phyloP scores from a whole-genome alignment of 495 filamentous ascomycete genomes.

The Penicillium canariense region DNA sequence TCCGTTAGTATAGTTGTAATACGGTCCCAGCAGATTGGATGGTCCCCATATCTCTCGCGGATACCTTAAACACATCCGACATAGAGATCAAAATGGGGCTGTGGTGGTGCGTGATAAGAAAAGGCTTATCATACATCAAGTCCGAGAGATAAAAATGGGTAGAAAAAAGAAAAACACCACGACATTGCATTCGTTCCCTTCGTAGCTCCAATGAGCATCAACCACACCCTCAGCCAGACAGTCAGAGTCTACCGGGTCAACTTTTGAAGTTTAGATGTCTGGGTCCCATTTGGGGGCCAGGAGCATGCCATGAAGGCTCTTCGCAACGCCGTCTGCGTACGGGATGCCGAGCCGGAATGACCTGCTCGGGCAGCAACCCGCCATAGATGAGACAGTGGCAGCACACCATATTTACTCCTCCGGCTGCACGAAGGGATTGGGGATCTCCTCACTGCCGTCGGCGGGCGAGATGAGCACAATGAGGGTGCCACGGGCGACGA shows the following conservation, averaged over 20 bases:
- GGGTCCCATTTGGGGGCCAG: background rate
- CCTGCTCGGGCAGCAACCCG: background rate
- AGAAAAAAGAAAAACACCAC: slow-evolving; percentile 14
- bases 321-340: background rate
- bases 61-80: too few species aligned
- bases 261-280: background rate
- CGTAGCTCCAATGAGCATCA: slow-evolving; percentile 25
- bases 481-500: slow-evolving; percentile 89
- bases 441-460: slow-evolving; percentile 92
- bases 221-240: slow-evolving; percentile 7
- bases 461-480: slow-evolving; percentile 88
- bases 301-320: background rate
- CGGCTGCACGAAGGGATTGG: slow-evolving; percentile 81
- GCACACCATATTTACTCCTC: slow-evolving; percentile 48
- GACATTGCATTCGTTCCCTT: slow-evolving; percentile 25
- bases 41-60: too few species aligned
- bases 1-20: background rate
- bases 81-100: too few species aligned
- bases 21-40: background rate
- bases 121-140: background rate
- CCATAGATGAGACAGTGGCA: background rate
- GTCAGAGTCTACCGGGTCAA: slow-evolving; percentile 6
- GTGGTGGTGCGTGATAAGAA: background rate
- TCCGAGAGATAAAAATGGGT: background rate
- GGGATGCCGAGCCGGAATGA: background rate